Conservation (phyloP, 164 flowering plant species). For the Kingdonia uniflora region DNA sequence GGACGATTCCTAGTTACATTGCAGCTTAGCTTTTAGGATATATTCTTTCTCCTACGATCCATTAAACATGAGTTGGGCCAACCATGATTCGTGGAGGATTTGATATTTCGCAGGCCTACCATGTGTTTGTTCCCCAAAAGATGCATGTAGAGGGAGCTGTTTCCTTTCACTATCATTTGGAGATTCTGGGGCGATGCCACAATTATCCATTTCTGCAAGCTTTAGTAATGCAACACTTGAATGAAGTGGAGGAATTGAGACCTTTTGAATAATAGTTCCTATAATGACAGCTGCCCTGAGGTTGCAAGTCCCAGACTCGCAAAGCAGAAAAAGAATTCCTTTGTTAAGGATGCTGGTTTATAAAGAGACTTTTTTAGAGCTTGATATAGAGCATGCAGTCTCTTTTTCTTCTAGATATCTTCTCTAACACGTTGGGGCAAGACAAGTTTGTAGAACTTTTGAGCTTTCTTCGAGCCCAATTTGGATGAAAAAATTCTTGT, state of each 20-base stretch:
- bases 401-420: conserved; percentile 71
- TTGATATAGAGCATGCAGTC: conserved; percentile 75
- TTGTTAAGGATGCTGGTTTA: conserved; percentile 84
- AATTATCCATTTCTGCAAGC: too few relatives aligned
- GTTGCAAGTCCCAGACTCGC: conserved; percentile 87
- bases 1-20: too few relatives aligned
- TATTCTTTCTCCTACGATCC: too few relatives aligned
- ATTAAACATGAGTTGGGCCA: too few relatives aligned
- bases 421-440: conserved; percentile 82
- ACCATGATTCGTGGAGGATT: too few relatives aligned
- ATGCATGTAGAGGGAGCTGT: too few relatives aligned
- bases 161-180: too few relatives aligned
- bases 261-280: conserved; percentile 74
- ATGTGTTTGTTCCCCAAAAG: too few relatives aligned
- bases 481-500: conserved; percentile 91
- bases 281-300: conserved; percentile 90
- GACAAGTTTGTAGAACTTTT: conserved; percentile 79
- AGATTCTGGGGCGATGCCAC: too few relatives aligned
- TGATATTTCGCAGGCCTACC: too few relatives aligned
- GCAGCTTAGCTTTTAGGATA: too few relatives aligned
- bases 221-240: too few relatives aligned
- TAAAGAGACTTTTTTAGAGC: conserved; percentile 76
- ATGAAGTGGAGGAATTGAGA: conserved; percentile 75
- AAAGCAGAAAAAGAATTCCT: conserved; percentile 81
- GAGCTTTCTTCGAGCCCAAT: conserved; percentile 59